A percentile compares a stretch with the other conserved stretches of the same genome.
phyloP scores from a whole-genome alignment of 2,329 filamentous ascomycete species.

The Claviceps maximensis region DNA sequence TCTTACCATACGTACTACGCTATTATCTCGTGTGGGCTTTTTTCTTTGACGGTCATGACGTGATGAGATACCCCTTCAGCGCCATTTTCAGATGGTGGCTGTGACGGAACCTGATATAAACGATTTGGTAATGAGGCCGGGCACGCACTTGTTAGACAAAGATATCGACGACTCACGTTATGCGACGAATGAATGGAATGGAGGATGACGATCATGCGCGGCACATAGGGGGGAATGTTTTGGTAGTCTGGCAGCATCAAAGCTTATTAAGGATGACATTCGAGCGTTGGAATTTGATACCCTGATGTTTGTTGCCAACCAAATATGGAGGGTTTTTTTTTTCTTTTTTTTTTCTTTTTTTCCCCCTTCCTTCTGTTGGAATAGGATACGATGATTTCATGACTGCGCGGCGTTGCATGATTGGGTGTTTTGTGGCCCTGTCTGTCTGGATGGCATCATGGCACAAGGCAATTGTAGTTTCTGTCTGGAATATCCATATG shows the following conservation, averaged over 20 bases:
- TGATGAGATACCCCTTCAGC: conserved; percentile 13
- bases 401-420: too few species aligned
- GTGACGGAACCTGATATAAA: conserved; percentile 1
- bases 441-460: too few species aligned
- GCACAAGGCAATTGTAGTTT: too few species aligned
- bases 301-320: conserved; percentile 6
- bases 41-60: conserved; percentile 4
- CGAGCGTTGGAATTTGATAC: conserved; percentile 6
- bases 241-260: not conserved
- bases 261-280: not conserved
- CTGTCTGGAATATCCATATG: too few species aligned
- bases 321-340: conserved; percentile 2
- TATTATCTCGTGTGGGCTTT: not conserved
- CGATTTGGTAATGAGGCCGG: conserved; percentile 2
- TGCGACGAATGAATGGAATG: not conserved
- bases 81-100: conserved; percentile 10
- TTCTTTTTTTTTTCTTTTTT: not conserved
- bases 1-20: not conserved
- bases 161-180: conserved; percentile 8
- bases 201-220: not conserved
- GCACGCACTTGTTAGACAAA: conserved; percentile 6
- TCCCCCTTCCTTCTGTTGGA: not conserved
- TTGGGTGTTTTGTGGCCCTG: too few species aligned
- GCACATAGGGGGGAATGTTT: not conserved
- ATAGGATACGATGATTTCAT: too few species aligned